Percentiles rank a stretch among this genome's conserved stretches.
These are phyloP conservation scores for Nasturtium officinale DNA, from an alignment of 345 rosid genomes.

Conservation along the genomic window DNA sequence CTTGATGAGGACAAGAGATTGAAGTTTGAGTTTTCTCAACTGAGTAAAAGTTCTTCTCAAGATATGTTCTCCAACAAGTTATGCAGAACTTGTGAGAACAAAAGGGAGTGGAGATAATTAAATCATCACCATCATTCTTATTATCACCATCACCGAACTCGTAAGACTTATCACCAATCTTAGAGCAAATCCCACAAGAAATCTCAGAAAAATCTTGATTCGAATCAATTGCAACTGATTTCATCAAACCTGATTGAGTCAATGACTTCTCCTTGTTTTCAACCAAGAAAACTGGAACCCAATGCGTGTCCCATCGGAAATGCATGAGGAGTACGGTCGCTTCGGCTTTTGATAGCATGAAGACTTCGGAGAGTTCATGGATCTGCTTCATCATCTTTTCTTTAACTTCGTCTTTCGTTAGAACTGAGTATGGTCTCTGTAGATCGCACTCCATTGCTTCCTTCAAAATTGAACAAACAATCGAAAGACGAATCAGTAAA, in stretches of 20 bases:
- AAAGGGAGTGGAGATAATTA: slow-evolving; percentile 27
- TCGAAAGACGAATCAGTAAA: not conserved
- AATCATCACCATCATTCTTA: not conserved
- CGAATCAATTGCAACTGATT: not conserved
- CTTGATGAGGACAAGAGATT: slow-evolving; percentile 29
- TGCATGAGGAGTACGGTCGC: slow-evolving; percentile 29
- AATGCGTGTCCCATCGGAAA: not conserved
- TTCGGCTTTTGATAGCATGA: slow-evolving; percentile 2
- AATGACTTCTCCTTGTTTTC: not conserved
- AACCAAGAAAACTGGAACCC: slow-evolving; percentile 9
- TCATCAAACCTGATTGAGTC: slow-evolving; percentile 33
- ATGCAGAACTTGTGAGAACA: slow-evolving; percentile 33
- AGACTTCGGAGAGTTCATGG: slow-evolving; percentile 10
- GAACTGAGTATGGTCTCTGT: slow-evolving; percentile 22
- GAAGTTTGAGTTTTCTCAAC: not conserved
- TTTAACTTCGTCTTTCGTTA: not conserved
- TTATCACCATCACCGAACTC: slow-evolving; percentile 2
- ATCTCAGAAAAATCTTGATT: not conserved
- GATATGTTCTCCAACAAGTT: slow-evolving; percentile 25
- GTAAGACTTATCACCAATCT: not conserved
- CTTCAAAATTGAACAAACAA: not conserved
- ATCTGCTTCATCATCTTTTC: slow-evolving; percentile 19
- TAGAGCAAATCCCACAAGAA: not conserved
- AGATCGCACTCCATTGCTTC: slow-evolving; percentile 8
- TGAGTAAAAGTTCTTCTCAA: slow-evolving; percentile 1